phyloP scores from a whole-genome alignment of 73 alveolate species.

The Blepharisma stoltei region DNA sequence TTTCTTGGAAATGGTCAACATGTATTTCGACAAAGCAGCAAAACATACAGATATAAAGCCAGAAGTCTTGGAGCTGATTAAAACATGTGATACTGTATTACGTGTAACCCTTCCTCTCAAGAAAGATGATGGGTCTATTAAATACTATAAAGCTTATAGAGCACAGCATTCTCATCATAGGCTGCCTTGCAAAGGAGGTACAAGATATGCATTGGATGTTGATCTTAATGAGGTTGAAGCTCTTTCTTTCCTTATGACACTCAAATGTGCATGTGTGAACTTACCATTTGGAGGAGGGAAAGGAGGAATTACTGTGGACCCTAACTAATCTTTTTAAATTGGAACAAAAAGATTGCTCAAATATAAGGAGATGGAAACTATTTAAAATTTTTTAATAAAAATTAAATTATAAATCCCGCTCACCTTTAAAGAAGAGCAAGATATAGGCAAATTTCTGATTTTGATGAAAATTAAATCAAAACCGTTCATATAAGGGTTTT shows the following conservation, averaged over 20 bases:
- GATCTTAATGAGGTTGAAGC: slow-evolving; percentile 77
- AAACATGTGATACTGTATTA: slow-evolving; percentile 40
- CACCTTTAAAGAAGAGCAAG: too few relatives aligned
- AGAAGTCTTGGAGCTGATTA: slow-evolving; percentile 42
- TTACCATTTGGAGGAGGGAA: slow-evolving; percentile 91
- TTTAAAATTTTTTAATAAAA: too few relatives aligned
- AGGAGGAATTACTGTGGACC: slow-evolving; percentile 79
- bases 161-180: slow-evolving; percentile 76
- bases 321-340: too few relatives aligned
- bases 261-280: slow-evolving; percentile 67
- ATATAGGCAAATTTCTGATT: too few relatives aligned
- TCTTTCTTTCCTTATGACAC: slow-evolving; percentile 77
- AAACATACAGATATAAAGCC: slow-evolving; percentile 53
- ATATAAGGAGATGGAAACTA: too few relatives aligned
- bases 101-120: background rate
- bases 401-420: too few relatives aligned
- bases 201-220: slow-evolving; percentile 67
- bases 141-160: slow-evolving; percentile 67
- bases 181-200: slow-evolving; percentile 85
- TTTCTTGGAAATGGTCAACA: slow-evolving; percentile 59
- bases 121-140: slow-evolving; percentile 39
- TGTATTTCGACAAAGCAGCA: slow-evolving; percentile 70
- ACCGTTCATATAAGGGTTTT: too few relatives aligned
- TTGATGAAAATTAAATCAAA: too few relatives aligned
- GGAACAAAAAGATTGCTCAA: too few relatives aligned